phyloP scores from a whole-genome alignment of 495 filamentous ascomycete genomes.

The Talaromyces liani region DNA sequence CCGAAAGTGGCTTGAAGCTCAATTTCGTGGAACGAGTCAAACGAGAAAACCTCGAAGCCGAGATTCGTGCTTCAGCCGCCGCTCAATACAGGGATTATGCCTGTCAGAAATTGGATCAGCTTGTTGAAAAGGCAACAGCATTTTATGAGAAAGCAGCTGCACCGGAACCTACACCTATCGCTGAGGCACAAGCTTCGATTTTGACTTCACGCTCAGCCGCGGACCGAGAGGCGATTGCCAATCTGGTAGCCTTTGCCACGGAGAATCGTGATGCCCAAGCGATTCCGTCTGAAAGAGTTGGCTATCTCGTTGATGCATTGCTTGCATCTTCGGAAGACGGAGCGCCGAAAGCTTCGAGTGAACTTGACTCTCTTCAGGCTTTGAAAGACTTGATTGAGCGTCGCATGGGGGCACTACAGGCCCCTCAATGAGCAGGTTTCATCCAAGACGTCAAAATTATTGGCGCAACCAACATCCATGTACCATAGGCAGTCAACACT shows the following conservation, averaged over 20 bases:
- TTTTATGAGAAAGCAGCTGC: slow-evolving; percentile 14
- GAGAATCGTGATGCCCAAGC: slow-evolving; percentile 6
- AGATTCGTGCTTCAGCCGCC: slow-evolving; percentile 15
- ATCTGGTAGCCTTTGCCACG: slow-evolving; percentile 21
- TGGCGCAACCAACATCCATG: neutral
- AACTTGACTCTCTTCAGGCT: slow-evolving; percentile 19
- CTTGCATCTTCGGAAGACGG: slow-evolving; percentile 17
- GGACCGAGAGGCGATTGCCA: slow-evolving; percentile 23
- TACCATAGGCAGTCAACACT: neutral
- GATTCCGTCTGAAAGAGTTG: slow-evolving; percentile 14
- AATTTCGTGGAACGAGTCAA: slow-evolving; percentile 54
- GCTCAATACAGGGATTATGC: slow-evolving; percentile 19
- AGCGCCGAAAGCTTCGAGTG: slow-evolving; percentile 16
- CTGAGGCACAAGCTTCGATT: slow-evolving; percentile 15
- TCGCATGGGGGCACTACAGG: slow-evolving; percentile 14
- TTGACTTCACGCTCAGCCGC: slow-evolving; percentile 20
- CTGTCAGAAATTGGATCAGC: slow-evolving; percentile 16
- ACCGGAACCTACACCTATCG: slow-evolving; percentile 10
- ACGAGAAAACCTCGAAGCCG: slow-evolving; percentile 18
- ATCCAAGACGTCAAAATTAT: neutral
- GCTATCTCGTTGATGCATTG: slow-evolving; percentile 23
- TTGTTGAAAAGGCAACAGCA: slow-evolving; percentile 15
- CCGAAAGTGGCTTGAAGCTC: slow-evolving; percentile 65
- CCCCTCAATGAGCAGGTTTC: neutral
- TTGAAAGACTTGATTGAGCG: slow-evolving; percentile 23